Evolutionary conservation across 164 flowering plant genomes (phyloP), one percentile per base, ranked within the genome.

Genomic region (Dillenia suffruticosa): DNA sequence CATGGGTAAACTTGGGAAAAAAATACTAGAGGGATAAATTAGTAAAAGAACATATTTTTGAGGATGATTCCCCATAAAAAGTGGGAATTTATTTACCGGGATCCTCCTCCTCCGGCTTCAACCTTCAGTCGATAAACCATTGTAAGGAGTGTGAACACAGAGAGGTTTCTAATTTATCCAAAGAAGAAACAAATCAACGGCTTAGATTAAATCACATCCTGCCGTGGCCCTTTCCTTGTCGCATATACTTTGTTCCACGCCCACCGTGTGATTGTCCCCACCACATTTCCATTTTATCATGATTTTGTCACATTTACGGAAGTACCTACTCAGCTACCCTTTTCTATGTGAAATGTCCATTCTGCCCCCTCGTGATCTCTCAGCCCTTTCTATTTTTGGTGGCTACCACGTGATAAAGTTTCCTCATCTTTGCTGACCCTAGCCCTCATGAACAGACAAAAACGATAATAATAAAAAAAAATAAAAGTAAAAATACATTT

Each of bases 201-300:
- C 54, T 51, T 10, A 15, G 74, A 61, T 72, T 46, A 24, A 53
- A 67, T 62, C 61, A 6, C 40, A 32, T 32, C 40, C 40, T 43
- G 55, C 43, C 60, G 10, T 26, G 59, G 12, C 55, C 62, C 66
- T 59, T 60, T 59, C 60, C 47, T 11, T 46, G 52, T 56, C 68
- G 16, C 62, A 32, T 32, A 32, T 32, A 4, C 40, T 32, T 32
- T 32, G 40, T 69, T 59, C 74, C 80, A 67, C 68, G 72, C 76
- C 50, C 74, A 54, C 67, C 65, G 75, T 67, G 73, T 70, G 81
- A 77, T 70, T 72, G 68, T 32, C 24, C 66, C 78, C 71, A 63
- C 67, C 60, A 56, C 46, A 32, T 65, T 59, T 58, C 49, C 58
- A 26, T 16, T 60, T 67, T 5, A 62, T 73, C 60, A 70, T 67